A percentile compares a stretch with the other conserved stretches of the same genome.
Conservation (phyloP, 805 yeast genomes). For the Saturnispora besseyi region DNA sequence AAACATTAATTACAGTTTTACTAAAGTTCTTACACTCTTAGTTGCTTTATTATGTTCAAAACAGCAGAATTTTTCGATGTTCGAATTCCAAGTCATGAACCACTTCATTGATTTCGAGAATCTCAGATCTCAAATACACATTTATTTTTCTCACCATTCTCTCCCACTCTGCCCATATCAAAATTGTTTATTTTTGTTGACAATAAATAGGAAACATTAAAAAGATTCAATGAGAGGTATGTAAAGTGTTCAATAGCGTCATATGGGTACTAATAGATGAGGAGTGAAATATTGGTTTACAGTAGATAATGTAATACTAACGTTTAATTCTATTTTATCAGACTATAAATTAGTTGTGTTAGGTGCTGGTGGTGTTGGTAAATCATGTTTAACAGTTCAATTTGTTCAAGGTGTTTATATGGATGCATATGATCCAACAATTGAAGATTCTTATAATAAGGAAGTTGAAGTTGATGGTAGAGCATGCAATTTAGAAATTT, state of each 20-base stretch:
- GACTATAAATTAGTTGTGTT: conserved; percentile 86
- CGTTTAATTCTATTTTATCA: conserved; percentile 13
- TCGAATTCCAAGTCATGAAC: too few species aligned
- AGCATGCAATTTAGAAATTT: conserved; percentile 73
- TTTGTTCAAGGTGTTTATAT: conserved; percentile 85
- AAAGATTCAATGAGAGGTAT: conserved; percentile 8
- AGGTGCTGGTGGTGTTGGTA: conserved; percentile 98
- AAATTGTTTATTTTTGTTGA: neutral
- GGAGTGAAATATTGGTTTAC: neutral
- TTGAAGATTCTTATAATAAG: conserved; percentile 90
- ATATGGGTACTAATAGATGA: neutral
- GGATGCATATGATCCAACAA: conserved; percentile 93
- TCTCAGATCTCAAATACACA: neutral
- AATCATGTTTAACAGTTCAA: conserved; percentile 86
- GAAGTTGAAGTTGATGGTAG: conserved; percentile 83
- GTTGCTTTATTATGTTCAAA: neutral
- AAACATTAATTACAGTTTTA: neutral
- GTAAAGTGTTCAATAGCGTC: neutral
- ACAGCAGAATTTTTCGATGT: neutral
- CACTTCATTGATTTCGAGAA: neutral
- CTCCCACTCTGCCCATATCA: neutral
- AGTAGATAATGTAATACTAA: conserved; percentile 4
- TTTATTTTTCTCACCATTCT: neutral
- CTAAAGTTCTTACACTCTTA: too few species aligned
- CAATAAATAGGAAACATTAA: neutral